Base-by-base conservation (phyloP, 2,329 filamentous ascomycete species). In the Colletotrichum plurivorum region DNA sequence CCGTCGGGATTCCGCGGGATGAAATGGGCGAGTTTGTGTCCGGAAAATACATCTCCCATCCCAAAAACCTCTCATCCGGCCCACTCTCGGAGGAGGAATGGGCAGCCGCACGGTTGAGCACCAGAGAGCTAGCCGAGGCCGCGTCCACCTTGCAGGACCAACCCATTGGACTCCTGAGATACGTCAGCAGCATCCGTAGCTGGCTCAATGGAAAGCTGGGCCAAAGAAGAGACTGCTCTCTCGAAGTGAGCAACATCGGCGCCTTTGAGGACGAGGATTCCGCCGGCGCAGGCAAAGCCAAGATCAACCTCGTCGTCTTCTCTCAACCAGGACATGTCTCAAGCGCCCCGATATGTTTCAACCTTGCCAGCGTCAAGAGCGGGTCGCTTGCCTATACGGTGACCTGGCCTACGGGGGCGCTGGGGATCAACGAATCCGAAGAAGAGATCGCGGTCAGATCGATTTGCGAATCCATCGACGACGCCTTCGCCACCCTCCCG, bases 181-280 rank as follows among this genome's bases (percentile, higher is more conserved):
- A 85, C 54, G 70, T 79, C 1, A 75, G 75, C 5, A 78, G 79
- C 61, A 78, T 84, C 27, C 73, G 80, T 5, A 72, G 73, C 9
- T 86, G 83, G 83, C 76, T 77, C 4, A 52, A 73, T 9, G 76
- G 75, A 2, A 81, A 84, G 52, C 57, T 84, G 9, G 79, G 80
- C 5, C 71, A 79, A 60, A 66, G 69, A 31, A 76, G 84, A 27
- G 81, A 83, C 48, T 75, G 70, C 16, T 83, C 82, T 5, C 85
- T 81, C 61, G 83, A 84, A 72, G 63, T 86, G 9, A 85, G 83
- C 73, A 86, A 86, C 69, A 57, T 85, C 2, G 78, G 80, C 36
- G 76, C 73, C 3, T 82, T 85, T 70, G 75, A 80, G 55, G 71
- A 65, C 16, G 65, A 62, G 2, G 58, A 36, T 4, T 51, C 41